These are phyloP conservation scores for Aspergillus ostianus DNA, from an alignment of 495 filamentous ascomycete species.

Conservation along the genomic window DNA sequence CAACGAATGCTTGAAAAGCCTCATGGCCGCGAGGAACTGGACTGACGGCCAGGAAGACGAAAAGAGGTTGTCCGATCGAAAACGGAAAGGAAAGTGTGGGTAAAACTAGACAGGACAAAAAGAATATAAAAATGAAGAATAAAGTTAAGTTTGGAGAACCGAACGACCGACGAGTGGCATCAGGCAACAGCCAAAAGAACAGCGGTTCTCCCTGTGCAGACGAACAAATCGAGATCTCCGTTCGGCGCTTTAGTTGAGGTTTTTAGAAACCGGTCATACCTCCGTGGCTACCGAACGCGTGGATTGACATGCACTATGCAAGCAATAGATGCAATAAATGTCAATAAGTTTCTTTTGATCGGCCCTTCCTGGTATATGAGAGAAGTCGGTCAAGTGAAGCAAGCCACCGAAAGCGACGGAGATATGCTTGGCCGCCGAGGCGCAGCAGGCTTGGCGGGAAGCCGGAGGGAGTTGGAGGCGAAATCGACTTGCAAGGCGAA, in stretches of 20 bases:
- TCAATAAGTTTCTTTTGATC: not conserved
- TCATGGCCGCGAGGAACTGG: constrained; percentile 18
- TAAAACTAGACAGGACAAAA: not conserved
- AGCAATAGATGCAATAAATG: constrained; percentile 1
- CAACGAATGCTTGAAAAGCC: constrained; percentile 16
- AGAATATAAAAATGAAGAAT: not conserved
- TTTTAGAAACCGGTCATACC: not conserved
- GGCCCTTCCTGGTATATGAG: not conserved
- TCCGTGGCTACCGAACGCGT: not conserved
- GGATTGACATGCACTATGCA: constrained; percentile 8
- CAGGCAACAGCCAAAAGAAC: constrained; percentile 3
- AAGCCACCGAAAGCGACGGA: not conserved
- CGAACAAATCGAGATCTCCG: not conserved
- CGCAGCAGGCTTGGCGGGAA: constrained; percentile 23
- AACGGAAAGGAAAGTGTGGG: constrained; percentile 3
- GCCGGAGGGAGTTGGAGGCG: not conserved
- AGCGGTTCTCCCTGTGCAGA: not conserved
- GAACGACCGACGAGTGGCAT: not conserved
- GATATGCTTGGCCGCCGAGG: constrained; percentile 15
- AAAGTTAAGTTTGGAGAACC: not conserved
- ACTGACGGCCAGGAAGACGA: constrained; percentile 7
- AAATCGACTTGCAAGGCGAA: not conserved
- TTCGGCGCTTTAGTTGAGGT: not conserved
- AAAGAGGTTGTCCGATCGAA: constrained; percentile 2
- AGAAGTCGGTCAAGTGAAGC: constrained; percentile 3